Evolutionary conservation across 176 grass and related monocot species (phyloP).

Genomic region (Zizania latifolia): DNA sequence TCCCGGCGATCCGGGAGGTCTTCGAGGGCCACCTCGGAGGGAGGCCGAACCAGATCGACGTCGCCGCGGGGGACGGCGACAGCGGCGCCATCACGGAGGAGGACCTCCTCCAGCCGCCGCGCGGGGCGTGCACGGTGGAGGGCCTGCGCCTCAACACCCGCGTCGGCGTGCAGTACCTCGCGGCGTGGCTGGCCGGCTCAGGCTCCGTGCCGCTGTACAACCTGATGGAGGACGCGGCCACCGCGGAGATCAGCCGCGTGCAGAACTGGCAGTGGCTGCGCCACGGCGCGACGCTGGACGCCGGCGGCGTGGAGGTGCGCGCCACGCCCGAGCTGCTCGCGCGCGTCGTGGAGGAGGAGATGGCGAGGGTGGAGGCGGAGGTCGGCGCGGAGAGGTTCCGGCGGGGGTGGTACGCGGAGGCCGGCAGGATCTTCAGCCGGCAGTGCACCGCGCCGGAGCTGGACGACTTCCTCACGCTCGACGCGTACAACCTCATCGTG

Average conservation of each 20-base stretch:
- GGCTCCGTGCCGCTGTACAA: conserved; percentile 87
- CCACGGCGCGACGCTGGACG: conserved; percentile 51
- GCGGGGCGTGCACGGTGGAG: conserved; percentile 60
- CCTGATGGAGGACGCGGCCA: conserved; percentile 97
- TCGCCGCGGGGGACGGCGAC: conserved; percentile 15
- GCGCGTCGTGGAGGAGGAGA: conserved; percentile 76
- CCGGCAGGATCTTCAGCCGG: conserved; percentile 55
- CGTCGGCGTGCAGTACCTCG: conserved; percentile 79
- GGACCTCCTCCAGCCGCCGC: conserved; percentile 63
- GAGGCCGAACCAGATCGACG: conserved; percentile 63
- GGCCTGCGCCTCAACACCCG: conserved; percentile 79
- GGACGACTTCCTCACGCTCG: conserved; percentile 82
- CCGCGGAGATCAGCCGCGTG: conserved; percentile 89
- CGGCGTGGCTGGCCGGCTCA: conserved; percentile 69
- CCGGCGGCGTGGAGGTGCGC: conserved; percentile 32
- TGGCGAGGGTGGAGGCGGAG: conserved; percentile 57
- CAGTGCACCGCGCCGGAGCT: conserved; percentile 74
- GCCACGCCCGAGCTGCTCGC: conserved; percentile 69
- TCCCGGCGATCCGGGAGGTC: conserved; percentile 65
- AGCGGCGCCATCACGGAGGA: conserved; percentile 44
- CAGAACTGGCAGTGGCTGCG: conserved; percentile 97
- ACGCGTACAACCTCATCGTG: conserved; percentile 79
- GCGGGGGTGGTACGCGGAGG: conserved; percentile 48
- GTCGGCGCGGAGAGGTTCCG: conserved; percentile 53
- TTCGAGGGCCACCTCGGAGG: conserved; percentile 59